Base-by-base conservation (phyloP, 306 rosid species). In the Sophora flavescens region DNA sequence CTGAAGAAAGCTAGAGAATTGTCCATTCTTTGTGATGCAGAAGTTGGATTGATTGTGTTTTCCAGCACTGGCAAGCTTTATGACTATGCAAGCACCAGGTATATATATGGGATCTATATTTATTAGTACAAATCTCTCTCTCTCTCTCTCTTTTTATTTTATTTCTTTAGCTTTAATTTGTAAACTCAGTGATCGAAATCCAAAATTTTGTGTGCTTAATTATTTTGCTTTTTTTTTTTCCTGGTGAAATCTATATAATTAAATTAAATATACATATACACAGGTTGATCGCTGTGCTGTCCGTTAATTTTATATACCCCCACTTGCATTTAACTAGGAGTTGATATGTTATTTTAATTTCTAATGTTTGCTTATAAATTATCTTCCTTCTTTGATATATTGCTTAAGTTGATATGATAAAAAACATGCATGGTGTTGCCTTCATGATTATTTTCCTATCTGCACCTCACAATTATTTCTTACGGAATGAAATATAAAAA, bases 21-120 rank as follows among this genome's bases (percentile, higher is more conserved):
- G n/a, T n/a, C n/a, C n/a, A n/a, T n/a, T n/a, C n/a, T n/a, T n/a
- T n/a, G n/a, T n/a, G n/a, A n/a, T n/a, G n/a, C n/a, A n/a, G n/a
- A 85, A 64, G 88, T 85, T 81, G 88, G 88, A 70, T 81, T 85
- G 79, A 78, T 81, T 22, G 86, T 81, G 2, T 85, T 85, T 57
- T 85, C 88, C 14, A 85, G 88, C 82, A 85, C 88, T 1, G 76
- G 84, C 14, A 85, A 75, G 84, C 88, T 85, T 28, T 78, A 78
- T 70, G 88, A 85, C 2, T 85, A 69, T 64, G 75, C 88, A 68
- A 85, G 86, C 80, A 69, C 88, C 36, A 81, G 88, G 88, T 84
- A 76, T n/a, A n/a, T n/a, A n/a, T n/a, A n/a, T n/a, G n/a, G 0
- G 12, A 28, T 52, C 11, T 6, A 14, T 76, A n/a, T n/a, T n/a